Conservation (phyloP, 1,284 basidiomycete species). For the Cystobasidiaceae sp. region DNA sequence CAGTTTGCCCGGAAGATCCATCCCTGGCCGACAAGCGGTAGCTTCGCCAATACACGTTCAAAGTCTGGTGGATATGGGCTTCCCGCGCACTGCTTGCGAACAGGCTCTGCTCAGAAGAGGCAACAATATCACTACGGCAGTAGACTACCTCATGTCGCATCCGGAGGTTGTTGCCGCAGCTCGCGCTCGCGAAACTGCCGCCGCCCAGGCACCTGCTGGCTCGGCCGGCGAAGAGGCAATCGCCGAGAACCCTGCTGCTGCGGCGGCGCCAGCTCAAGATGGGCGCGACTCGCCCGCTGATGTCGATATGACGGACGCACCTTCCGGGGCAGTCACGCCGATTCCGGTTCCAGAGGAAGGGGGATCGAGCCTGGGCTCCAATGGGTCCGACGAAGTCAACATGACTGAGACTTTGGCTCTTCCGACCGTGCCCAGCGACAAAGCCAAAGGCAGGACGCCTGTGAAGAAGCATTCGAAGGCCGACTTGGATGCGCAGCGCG, state of each 20-base stretch:
- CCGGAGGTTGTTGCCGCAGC: conserved; percentile 63
- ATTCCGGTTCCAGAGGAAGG: not conserved
- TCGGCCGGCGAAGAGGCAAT: conserved; percentile 31
- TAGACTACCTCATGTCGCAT: conserved; percentile 77
- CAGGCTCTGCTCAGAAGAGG: conserved; percentile 74
- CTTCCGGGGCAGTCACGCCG: conserved; percentile 5
- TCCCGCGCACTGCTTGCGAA: conserved; percentile 75
- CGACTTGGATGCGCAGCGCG: conserved; percentile 60
- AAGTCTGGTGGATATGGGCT: conserved; percentile 94
- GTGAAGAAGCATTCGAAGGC: conserved; percentile 44
- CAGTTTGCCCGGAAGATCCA: conserved; percentile 12
- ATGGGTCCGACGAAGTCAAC: conserved; percentile 38
- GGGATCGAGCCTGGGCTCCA: not conserved
- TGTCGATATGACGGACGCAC: conserved; percentile 1
- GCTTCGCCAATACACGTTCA: conserved; percentile 55
- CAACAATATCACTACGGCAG: conserved; percentile 84
- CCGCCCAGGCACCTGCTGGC: conserved; percentile 41
- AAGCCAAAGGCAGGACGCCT: conserved; percentile 32
- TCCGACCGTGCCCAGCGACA: conserved; percentile 24
- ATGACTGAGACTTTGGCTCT: conserved; percentile 34
- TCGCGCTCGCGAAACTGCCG: conserved; percentile 50
- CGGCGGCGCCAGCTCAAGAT: not conserved
- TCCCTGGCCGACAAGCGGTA: conserved; percentile 32
- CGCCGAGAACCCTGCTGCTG: not conserved
- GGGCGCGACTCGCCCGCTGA: not conserved